Evolutionary conservation across 345 rosid genomes (phyloP).

Genomic region (Trapa incisa): DNA sequence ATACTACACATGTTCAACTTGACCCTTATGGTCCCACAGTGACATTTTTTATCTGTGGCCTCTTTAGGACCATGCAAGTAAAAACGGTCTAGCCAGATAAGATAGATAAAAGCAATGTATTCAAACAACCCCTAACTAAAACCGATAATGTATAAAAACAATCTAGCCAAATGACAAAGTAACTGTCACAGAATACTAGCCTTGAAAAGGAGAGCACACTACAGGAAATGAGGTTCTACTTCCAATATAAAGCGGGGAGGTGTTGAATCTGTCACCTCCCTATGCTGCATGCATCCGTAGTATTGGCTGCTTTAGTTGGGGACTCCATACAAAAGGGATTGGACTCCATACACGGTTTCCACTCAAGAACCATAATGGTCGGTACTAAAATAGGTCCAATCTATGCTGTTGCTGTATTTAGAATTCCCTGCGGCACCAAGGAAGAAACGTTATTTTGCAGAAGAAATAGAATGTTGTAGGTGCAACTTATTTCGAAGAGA

Average conservation of each 20-base stretch:
- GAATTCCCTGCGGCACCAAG: neutral
- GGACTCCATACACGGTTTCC: neutral
- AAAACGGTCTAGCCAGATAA: too few species aligned
- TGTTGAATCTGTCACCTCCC: neutral
- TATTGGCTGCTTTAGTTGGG: neutral
- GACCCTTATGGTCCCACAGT: too few species aligned
- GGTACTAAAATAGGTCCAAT: neutral
- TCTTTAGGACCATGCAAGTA: too few species aligned
- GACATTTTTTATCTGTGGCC: too few species aligned
- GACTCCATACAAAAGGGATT: neutral
- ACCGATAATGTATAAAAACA: neutral
- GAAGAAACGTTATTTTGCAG: neutral
- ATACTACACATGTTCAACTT: too few species aligned
- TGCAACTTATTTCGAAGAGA: neutral
- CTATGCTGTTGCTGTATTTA: neutral
- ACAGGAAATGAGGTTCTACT: slow-evolving; percentile 1
- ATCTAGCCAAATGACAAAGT: neutral
- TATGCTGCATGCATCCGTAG: neutral
- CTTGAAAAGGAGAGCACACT: neutral
- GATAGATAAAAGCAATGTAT: too few species aligned
- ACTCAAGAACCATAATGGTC: neutral
- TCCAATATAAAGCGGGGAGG: neutral
- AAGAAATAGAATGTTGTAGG: neutral
- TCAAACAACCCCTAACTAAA: neutral
- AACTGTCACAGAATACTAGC: neutral